Evolutionary conservation across 1,139 yeast genomes (phyloP).

Genomic region (Debaryomycetaceae sp.): DNA sequence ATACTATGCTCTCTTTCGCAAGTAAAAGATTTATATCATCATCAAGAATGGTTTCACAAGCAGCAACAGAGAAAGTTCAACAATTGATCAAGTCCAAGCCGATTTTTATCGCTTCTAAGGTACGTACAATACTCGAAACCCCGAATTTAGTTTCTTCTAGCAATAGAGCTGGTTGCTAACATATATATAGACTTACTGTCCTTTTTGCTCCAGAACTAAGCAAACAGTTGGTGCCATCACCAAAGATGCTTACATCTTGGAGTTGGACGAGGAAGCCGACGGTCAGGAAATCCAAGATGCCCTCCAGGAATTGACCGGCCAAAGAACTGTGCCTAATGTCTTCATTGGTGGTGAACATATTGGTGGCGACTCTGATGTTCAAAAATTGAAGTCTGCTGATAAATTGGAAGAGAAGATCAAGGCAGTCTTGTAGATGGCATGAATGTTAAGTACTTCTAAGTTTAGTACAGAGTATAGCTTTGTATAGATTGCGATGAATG

Average conservation of each 20-base stretch:
- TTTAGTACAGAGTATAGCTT: too few species aligned
- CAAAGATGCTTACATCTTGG: constrained; percentile 58
- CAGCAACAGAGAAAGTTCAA: constrained; percentile 56
- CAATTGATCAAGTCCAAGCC: constrained; percentile 62
- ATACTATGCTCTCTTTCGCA: not conserved
- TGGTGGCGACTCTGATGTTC: constrained; percentile 92
- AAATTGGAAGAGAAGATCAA: constrained; percentile 35
- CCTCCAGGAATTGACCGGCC: constrained; percentile 74
- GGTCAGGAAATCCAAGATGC: constrained; percentile 70
- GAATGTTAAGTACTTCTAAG: too few species aligned
- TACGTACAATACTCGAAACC: constrained; percentile 16
- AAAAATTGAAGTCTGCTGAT: constrained; percentile 46
- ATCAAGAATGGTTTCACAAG: constrained; percentile 41
- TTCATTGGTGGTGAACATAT: constrained; percentile 87
- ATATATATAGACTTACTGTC: constrained; percentile 46
- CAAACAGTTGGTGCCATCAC: constrained; percentile 51
- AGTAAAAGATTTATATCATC: constrained; percentile 5
- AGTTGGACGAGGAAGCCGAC: constrained; percentile 51
- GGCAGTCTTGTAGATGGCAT: constrained; percentile 41
- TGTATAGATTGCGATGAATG: too few species aligned
- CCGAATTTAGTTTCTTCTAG: not conserved
- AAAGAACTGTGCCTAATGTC: constrained; percentile 89
- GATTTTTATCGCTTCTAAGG: constrained; percentile 83
- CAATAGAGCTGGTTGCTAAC: not conserved
- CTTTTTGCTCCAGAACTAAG: constrained; percentile 69